phyloP scores from a whole-genome alignment of 2,329 filamentous ascomycete genomes.

The Nemania sp. region DNA sequence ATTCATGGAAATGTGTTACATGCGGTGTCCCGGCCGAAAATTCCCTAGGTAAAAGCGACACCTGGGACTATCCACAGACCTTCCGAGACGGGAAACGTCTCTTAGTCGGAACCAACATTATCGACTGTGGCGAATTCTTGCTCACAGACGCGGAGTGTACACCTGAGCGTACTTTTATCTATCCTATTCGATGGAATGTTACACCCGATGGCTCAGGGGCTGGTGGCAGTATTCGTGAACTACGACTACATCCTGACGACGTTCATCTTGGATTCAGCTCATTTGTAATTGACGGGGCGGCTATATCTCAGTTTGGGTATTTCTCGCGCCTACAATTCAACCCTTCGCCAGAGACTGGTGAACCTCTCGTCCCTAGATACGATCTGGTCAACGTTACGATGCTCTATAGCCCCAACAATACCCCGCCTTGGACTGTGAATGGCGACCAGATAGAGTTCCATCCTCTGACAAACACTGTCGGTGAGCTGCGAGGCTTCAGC shows the following conservation, averaged over 20 bases:
- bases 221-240: slow-evolving; percentile 19
- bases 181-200: slow-evolving; percentile 16
- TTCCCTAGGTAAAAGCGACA: slow-evolving; percentile 4
- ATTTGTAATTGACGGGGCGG: background rate
- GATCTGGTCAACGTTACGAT: slow-evolving; percentile 27
- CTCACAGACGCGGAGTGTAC: slow-evolving; percentile 14
- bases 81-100: slow-evolving; percentile 14
- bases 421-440: slow-evolving; percentile 16
- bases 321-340: slow-evolving; percentile 22
- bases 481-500: slow-evolving; percentile 28
- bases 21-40: slow-evolving; percentile 14
- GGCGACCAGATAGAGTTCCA: slow-evolving; percentile 15
- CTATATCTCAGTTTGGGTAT: background rate
- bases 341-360: background rate
- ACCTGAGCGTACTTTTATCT: slow-evolving; percentile 12
- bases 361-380: slow-evolving; percentile 21
- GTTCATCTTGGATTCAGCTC: slow-evolving; percentile 17
- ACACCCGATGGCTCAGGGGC: slow-evolving; percentile 15
- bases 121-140: slow-evolving; percentile 5
- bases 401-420: slow-evolving; percentile 11
- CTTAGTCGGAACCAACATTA: slow-evolving; percentile 6
- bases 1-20: slow-evolving; percentile 21
- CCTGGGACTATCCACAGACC: slow-evolving; percentile 9
- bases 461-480: slow-evolving; percentile 1
- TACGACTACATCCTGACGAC: slow-evolving; percentile 13